Evolutionary conservation across 306 rosid genomes (phyloP).

Genomic region (Rosa lucieae): DNA sequence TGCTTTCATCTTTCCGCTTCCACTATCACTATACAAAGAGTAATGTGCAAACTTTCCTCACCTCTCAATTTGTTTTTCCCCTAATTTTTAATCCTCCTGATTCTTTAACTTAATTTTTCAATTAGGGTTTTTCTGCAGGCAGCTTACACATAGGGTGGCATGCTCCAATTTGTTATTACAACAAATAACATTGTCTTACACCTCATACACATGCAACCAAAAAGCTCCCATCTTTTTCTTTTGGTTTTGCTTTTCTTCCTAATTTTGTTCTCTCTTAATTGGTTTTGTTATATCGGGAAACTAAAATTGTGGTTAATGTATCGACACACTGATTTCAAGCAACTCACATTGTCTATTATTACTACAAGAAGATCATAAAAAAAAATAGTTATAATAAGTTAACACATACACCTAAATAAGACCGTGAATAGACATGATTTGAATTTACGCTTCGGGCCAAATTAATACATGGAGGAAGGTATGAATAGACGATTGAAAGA

Average conservation of each 20-base stretch:
- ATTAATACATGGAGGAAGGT: neutral
- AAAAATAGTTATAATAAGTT: neutral
- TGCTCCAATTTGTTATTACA: constrained; percentile 55
- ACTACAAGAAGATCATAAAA: neutral
- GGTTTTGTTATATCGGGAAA: neutral
- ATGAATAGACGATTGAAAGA: neutral
- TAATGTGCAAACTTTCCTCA: constrained; percentile 24
- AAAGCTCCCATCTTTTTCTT: neutral
- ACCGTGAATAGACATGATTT: neutral
- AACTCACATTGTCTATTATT: neutral
- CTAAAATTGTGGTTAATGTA: neutral
- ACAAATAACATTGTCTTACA: constrained; percentile 19
- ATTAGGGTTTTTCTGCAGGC: constrained; percentile 24
- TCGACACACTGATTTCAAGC: neutral
- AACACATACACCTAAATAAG: neutral
- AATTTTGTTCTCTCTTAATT: neutral
- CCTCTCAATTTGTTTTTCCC: constrained; percentile 6
- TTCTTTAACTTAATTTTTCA: neutral
- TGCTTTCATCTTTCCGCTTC: constrained; percentile 10
- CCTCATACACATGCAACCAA: neutral
- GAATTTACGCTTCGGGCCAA: neutral
- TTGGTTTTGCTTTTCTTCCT: neutral
- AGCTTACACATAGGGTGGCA: constrained; percentile 49
- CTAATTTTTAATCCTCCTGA: constrained; percentile 7
- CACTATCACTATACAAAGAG: constrained; percentile 1